These are phyloP conservation scores for Lignosus rhinocerotis DNA, from an alignment of 1,284 basidiomycete genomes.

Conservation along the genomic window DNA sequence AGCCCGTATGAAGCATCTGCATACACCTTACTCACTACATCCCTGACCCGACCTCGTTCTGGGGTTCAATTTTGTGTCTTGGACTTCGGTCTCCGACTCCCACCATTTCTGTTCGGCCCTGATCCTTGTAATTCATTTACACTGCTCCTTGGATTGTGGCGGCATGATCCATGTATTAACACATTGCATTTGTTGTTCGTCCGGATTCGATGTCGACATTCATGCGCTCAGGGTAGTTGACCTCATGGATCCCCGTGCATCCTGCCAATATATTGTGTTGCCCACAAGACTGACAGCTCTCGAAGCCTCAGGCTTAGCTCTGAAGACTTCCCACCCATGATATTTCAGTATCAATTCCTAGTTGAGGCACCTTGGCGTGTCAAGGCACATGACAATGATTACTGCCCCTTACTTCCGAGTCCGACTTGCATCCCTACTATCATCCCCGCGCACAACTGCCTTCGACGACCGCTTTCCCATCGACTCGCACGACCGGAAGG, in stretches of 20 bases:
- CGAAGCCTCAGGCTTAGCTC: background rate
- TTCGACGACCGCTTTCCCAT: background rate
- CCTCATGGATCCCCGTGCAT: background rate
- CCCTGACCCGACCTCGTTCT: too few species aligned
- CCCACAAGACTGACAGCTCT: background rate
- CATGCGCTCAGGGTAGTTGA: background rate
- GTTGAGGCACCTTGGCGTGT: background rate
- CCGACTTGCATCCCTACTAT: background rate
- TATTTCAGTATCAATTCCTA: background rate
- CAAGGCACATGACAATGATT: slow-evolving; percentile 6
- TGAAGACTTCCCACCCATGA: background rate
- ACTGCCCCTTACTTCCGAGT: background rate
- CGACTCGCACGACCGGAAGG: background rate
- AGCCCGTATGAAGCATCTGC: too few species aligned
- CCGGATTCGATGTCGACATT: background rate
- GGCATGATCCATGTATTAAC: background rate
- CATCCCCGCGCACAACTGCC: background rate
- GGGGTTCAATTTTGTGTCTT: too few species aligned
- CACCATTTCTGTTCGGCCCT: background rate
- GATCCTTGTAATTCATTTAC: background rate
- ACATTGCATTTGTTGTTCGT: background rate
- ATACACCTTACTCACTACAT: too few species aligned
- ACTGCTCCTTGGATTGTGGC: background rate
- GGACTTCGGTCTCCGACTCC: too few species aligned
- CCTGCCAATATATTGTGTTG: background rate